A percentile compares a stretch with the other conserved stretches of the same genome.
These are phyloP conservation scores for Zygosaccharomyces pseudobailii DNA, from an alignment of 1,139 yeast species.

Conservation along the genomic window DNA sequence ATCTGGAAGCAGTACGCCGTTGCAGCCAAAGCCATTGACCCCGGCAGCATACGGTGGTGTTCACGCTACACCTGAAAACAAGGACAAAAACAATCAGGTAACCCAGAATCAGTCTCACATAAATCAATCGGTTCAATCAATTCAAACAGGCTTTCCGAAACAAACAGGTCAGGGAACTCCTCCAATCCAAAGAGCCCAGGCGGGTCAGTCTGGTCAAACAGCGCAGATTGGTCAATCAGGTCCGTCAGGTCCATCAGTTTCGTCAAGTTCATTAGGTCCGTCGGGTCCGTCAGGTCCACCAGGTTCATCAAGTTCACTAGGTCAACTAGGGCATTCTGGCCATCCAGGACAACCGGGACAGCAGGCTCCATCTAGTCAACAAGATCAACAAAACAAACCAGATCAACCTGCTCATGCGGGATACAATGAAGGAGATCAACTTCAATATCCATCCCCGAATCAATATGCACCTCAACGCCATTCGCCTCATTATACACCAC, in stretches of 20 bases:
- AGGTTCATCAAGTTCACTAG: background rate
- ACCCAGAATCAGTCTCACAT: background rate
- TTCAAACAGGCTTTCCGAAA: background rate
- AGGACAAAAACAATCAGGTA: background rate
- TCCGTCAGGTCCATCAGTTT: background rate
- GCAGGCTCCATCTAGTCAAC: background rate
- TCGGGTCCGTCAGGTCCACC: background rate
- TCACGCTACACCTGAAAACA: background rate
- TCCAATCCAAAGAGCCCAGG: no score
- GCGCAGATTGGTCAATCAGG: background rate
- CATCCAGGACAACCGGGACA: background rate
- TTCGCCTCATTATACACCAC: constrained; percentile 1
- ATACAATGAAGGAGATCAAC: background rate
- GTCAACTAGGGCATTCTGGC: background rate
- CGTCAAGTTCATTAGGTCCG: background rate
- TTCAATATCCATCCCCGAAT: background rate
- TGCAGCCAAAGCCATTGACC: background rate
- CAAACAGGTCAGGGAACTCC: background rate
- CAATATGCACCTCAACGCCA: background rate
- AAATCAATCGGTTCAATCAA: background rate
- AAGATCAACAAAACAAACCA: background rate
- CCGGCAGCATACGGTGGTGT: background rate
- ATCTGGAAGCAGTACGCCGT: constrained; percentile 1
- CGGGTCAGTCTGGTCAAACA: background rate
- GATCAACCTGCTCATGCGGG: background rate